Evolutionary conservation across 2,329 filamentous ascomycete genomes (phyloP), one percentile per base, ranked within the genome.

Genomic region (Basipetospora chlamydospora): DNA sequence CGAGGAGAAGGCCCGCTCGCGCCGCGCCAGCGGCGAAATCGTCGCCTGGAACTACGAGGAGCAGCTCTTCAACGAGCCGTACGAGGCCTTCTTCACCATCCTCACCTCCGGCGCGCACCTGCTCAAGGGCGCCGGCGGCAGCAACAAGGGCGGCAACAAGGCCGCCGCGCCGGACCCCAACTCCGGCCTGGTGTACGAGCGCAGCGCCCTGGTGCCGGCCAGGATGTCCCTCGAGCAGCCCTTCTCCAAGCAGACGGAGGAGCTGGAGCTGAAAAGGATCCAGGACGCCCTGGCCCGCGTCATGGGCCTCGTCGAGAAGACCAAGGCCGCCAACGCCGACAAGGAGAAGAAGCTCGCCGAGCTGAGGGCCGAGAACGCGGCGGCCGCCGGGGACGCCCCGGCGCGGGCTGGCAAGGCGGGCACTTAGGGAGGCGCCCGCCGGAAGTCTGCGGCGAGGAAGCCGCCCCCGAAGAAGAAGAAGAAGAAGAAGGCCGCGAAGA

Each of bases 51-150:
- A 76, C 40, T 85, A 95, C 52, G 90, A 98, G 56, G 86, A 94
- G 51, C 80, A 96, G 45, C 72, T 96, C 34, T 98, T 98, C 67
- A 96, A 94, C 60, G 90, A 98, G 57, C 90, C 90, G 0, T 90
- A 86, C 48, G 84, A 94, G 56, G 74, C 81, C 31, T 88, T 98
- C 51, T 95, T 84, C 59, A 84, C 93, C 43, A 66, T 84, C 20
- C 66, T 98, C 42, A 96, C 86, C 2, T 67, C 70, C 5, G 83
- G 83, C 42, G 73, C 77, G 18, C 73, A 67, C 5, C 63, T 66
- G 35, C 21, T 9, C 5, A 64, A 61, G 44, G 59, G 58, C 43
- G 37, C 42, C 7, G 41, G 40, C 51, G 49, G 52, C 35, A 68
- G 68, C 38, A 71, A 70, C 28, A 74, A 72, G 46, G 71, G 70